Percentiles rank a stretch among this genome's conserved stretches.
These are phyloP conservation scores for Monosporascus sp. DNA, from an alignment of 2,329 filamentous ascomycete genomes.

Conservation along the genomic window DNA sequence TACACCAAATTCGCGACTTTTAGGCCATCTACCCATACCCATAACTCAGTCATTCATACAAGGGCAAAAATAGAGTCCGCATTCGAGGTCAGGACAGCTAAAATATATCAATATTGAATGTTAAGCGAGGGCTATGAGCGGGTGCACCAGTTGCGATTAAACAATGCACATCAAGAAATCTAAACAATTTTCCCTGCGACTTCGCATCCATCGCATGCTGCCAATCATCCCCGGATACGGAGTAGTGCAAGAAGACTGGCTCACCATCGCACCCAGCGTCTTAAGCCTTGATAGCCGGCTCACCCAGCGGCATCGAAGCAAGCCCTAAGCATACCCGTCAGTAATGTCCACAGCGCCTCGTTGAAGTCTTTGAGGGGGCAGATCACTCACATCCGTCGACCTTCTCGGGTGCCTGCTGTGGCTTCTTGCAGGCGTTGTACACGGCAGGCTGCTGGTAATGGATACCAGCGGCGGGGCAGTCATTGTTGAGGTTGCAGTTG, in stretches of 20 bases:
- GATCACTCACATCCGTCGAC: slow-evolving; percentile 42
- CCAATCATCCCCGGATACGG: neutral
- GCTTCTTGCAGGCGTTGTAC: slow-evolving; percentile 42
- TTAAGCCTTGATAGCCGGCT: slow-evolving; percentile 27
- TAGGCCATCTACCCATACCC: too few relatives aligned
- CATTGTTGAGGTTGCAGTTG: slow-evolving; percentile 40
- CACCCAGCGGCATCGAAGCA: slow-evolving; percentile 24
- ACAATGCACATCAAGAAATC: neutral
- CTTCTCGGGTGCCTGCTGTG: slow-evolving; percentile 42
- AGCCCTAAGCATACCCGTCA: slow-evolving; percentile 15
- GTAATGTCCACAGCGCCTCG: slow-evolving; percentile 1
- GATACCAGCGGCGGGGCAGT: slow-evolving; percentile 39
- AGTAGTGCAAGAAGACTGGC: neutral
- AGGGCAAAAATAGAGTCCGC: too few relatives aligned
- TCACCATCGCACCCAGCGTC: neutral
- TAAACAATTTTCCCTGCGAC: neutral
- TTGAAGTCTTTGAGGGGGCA: neutral
- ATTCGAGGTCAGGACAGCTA: too few relatives aligned
- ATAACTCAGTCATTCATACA: too few relatives aligned
- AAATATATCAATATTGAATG: neutral
- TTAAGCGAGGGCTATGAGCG: neutral
- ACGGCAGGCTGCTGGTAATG: slow-evolving; percentile 38
- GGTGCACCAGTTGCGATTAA: neutral
- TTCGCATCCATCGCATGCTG: neutral
- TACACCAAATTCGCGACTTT: too few relatives aligned